phyloP scores from a whole-genome alignment of 1,139 yeast genomes.

The Pichia terricola region DNA sequence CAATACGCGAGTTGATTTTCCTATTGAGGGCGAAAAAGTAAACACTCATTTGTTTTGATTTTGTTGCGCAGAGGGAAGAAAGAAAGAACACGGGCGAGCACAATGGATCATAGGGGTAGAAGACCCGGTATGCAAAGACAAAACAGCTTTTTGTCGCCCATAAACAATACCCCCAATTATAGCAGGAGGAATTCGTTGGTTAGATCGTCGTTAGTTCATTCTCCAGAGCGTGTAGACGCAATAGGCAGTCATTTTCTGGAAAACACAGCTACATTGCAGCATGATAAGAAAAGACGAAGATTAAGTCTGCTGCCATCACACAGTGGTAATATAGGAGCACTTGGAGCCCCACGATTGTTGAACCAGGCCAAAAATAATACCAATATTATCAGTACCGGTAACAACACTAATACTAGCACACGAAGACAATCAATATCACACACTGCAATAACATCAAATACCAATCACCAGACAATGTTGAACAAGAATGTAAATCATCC shows the following conservation, averaged over 20 bases:
- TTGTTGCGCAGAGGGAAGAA: not conserved
- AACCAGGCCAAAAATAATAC: constrained; percentile 9
- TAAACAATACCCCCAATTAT: not conserved
- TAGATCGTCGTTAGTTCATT: constrained; percentile 5
- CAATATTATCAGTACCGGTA: too few relatives aligned
- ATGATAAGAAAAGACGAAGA: constrained; percentile 17
- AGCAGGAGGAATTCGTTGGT: not conserved
- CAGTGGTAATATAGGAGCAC: constrained; percentile 10
- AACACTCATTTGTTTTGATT: too few relatives aligned
- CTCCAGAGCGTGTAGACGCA: constrained; percentile 6
- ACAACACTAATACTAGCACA: not conserved
- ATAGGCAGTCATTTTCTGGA: not conserved
- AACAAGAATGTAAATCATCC: constrained; percentile 1
- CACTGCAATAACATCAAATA: too few relatives aligned
- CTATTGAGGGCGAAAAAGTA: too few relatives aligned
- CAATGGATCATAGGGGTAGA: not conserved
- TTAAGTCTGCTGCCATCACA: constrained; percentile 23
- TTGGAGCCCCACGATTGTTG: constrained; percentile 23
- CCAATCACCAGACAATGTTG: too few relatives aligned
- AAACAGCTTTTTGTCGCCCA: constrained; percentile 10
- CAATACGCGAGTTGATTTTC: too few relatives aligned
- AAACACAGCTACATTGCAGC: not conserved
- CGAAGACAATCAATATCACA: constrained; percentile 15
- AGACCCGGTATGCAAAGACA: constrained; percentile 5
- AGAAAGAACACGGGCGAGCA: not conserved